Evolutionary conservation across 257 asterid species (phyloP), one percentile per base, ranked within the genome.

Genomic region (Cinchona pubescens): DNA sequence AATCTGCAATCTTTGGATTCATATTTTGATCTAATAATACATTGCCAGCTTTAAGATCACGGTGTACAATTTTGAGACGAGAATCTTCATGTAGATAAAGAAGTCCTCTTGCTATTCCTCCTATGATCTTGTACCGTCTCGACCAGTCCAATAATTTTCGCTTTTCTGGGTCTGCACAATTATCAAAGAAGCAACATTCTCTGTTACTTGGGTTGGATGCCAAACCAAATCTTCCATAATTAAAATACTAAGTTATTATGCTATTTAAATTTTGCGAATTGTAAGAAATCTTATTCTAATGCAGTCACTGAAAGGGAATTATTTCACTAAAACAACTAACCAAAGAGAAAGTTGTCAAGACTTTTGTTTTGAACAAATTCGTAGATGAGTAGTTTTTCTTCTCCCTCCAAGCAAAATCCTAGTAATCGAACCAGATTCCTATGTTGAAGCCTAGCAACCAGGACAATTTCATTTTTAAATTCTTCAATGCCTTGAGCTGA

Each of bases 41-140:
- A 21, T 82, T 82, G 61, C 83, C 72, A 27, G 85, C 85, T 79
- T 79, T 82, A 64, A 82, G 78, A 71, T 79, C 79, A 5, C 81
- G 80, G 40, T 82, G 83, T 25, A 82, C 67, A 53, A 82, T 79
- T 5, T 40, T 69, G 7, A 82, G 82, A 4, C 83, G 62, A 48
- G 85, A 79, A 75, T 82, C 82, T 46, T 82, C 85, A 32, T 82
- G 85, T 23, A 82, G 76, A 21, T 82, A 82, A 51, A 79, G 66
- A 35, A 82, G 42, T n/a, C 85, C 83, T 38, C 37, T 72, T 0
- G 76, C 81, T 4, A 75, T 48, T 56, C 76, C 78, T 21, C 23
- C 45, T 61, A 82, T 73, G 19, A 79, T 82, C 45, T 75, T 60
- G 45, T 37, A 69, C 3, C 85, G 70, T n/a, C 40, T 79, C 40